phyloP scores from a whole-genome alignment of 371 early-diverging fungal genomes.

The Syncephalastrum racemosum region DNA sequence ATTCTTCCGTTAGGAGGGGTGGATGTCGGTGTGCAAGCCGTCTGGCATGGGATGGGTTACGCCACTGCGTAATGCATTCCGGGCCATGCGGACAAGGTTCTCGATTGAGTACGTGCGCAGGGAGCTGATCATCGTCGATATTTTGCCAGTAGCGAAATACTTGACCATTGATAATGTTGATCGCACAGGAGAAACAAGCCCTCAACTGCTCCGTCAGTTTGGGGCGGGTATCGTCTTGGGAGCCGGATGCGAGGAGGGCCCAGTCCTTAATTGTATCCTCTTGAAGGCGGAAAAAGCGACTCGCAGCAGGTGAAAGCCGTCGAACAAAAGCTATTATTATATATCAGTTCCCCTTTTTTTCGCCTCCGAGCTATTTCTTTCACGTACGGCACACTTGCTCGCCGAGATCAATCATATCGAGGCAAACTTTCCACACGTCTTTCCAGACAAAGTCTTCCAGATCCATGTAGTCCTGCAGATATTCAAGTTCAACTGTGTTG shows the following conservation, averaged over 20 bases:
- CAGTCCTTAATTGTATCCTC: background rate
- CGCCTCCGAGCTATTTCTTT: too few species aligned
- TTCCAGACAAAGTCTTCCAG: conserved; percentile 9
- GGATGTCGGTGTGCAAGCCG: too few species aligned
- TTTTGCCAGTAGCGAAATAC: conserved; percentile 22
- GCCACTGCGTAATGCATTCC: too few species aligned
- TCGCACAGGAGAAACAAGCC: conserved; percentile 28
- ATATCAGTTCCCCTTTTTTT: background rate
- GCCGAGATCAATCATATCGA: conserved; percentile 15
- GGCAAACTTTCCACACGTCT: conserved; percentile 19
- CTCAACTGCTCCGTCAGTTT: conserved; percentile 12
- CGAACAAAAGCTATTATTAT: too few species aligned
- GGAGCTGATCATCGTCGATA: too few species aligned
- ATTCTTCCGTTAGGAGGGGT: too few species aligned
- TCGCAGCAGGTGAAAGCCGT: background rate
- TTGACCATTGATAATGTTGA: conserved; percentile 29
- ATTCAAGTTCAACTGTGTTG: conserved; percentile 14
- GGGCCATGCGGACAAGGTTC: too few species aligned
- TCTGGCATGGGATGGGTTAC: too few species aligned
- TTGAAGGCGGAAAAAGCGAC: conserved; percentile 8
- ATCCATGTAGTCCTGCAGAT: conserved; percentile 8
- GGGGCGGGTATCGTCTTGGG: conserved; percentile 5
- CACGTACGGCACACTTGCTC: conserved; percentile 16
- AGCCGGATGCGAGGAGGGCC: too few species aligned
- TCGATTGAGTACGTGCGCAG: too few species aligned